Evolutionary conservation across 106 monocot genomes (phyloP).

Genomic region (Triglochin maritima): DNA sequence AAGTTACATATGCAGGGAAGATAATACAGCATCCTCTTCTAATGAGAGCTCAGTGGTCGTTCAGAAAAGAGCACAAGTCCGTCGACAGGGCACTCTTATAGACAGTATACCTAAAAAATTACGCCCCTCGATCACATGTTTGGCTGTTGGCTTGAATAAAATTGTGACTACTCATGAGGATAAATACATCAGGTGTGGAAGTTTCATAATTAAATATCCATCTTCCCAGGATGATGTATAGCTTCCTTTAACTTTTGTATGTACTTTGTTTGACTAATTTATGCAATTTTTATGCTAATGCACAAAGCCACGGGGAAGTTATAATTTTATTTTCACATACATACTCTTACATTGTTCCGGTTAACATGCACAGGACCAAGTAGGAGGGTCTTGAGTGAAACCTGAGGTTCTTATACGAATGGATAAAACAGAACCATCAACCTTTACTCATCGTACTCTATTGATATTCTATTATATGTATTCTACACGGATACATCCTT

Average conservation of each 20-base stretch:
- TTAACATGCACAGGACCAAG: background rate
- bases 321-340: background rate
- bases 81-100: constrained; percentile 19
- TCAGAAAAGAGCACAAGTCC: constrained; percentile 16
- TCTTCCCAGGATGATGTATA: too few species aligned
- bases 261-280: too few species aligned
- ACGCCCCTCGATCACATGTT: constrained; percentile 57
- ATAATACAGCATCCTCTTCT: background rate
- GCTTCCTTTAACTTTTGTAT: too few species aligned
- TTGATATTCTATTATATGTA: too few species aligned
- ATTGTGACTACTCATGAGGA: constrained; percentile 73
- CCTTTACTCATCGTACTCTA: too few species aligned
- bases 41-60: background rate
- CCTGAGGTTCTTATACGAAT: too few species aligned
- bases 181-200: constrained; percentile 70
- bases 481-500: too few species aligned
- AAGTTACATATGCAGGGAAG: constrained; percentile 26
- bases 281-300: background rate
- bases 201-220: constrained; percentile 17
- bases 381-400: too few species aligned
- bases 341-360: background rate
- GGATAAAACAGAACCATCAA: too few species aligned
- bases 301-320: too few species aligned
- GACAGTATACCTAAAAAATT: constrained; percentile 46
- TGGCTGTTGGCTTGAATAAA: constrained; percentile 74